Evolutionary conservation across 345 rosid species (phyloP), one percentile per base, ranked within the genome.

Genomic region (Moricandia arvensis): DNA sequence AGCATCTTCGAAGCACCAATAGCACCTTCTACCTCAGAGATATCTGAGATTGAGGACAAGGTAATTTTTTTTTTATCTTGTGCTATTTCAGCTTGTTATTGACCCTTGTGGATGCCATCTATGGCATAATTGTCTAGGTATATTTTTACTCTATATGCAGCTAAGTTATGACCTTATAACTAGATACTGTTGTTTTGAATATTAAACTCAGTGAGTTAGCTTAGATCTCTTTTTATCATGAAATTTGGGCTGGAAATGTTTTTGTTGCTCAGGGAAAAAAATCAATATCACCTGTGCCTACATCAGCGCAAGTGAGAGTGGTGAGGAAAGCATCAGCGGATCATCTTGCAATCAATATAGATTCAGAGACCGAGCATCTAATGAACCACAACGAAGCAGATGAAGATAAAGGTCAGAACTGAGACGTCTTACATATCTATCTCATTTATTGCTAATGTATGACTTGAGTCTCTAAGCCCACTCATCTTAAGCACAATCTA

Each of bases 301-400:
- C 89, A 0, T 90, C 98, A 82, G 93, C 96, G 58, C 97, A 87
- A 21, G 80, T 84, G 31, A 86, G 97, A 85, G 83, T 88, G 11
- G 80, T 80, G 87, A 85, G 90, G 75, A 94, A 94, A 81, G 98
- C 91, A 63, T 89, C 98, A 24, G 63, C 90, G 1, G 97, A 94
- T 68, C 97, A 94, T 78, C 97, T 91, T n/a, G 84, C 90, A 33
- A 86, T 94, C 41, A 85, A 80, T 78, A 82, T 94, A 63, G 98
- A 89, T 66, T 66, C 78, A 13, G 97, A 94, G 66, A 80, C 96
- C 26, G 83, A 79, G 72, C 89, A 72, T 71, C 82, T 91, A 67
- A 81, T 90, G 66, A 84, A 71, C 80, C 60, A 62, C 6, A 86
- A 74, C 79, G 90, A 87, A 80, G 83, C 89, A 13, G 92, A 90